These are phyloP conservation scores for Glaciozyma martinii DNA, from an alignment of 768 basidiomycete species.

Conservation along the genomic window DNA sequence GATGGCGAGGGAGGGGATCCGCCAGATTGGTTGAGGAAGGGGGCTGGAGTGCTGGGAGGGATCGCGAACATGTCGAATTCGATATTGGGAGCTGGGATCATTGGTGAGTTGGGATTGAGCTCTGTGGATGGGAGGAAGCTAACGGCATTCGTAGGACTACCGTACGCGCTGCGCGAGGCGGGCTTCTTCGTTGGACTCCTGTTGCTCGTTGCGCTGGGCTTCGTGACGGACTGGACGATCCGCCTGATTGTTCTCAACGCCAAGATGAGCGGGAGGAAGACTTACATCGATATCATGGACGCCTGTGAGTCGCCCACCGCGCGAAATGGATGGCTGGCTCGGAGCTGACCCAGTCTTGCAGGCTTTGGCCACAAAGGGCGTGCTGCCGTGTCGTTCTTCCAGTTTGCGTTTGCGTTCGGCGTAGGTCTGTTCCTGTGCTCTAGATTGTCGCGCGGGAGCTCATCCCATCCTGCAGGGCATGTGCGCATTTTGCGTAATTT, in stretches of 20 bases:
- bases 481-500: constrained; percentile 97
- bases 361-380: constrained; percentile 85
- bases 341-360: too few relatives aligned
- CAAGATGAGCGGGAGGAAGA: constrained; percentile 78
- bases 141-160: constrained; percentile 53
- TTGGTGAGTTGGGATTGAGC: constrained; percentile 30
- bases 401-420: constrained; percentile 95
- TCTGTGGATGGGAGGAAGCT: too few relatives aligned
- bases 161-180: constrained; percentile 88
- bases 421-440: constrained; percentile 42
- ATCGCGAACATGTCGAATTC: constrained; percentile 94
- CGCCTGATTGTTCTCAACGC: constrained; percentile 91
- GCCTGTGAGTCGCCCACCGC: constrained; percentile 10
- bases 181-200: constrained; percentile 81
- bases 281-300: constrained; percentile 36
- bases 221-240: constrained; percentile 95
- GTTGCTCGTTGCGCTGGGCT: constrained; percentile 70
- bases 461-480: constrained; percentile 52
- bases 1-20: constrained; percentile 41
- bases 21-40: constrained; percentile 37
- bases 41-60: constrained; percentile 42
- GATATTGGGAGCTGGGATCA: constrained; percentile 79
- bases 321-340: too few relatives aligned
- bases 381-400: constrained; percentile 90
- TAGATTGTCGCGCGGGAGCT: neutral